phyloP scores from a whole-genome alignment of 495 filamentous ascomycete species.

The Choiromyces venosus region DNA sequence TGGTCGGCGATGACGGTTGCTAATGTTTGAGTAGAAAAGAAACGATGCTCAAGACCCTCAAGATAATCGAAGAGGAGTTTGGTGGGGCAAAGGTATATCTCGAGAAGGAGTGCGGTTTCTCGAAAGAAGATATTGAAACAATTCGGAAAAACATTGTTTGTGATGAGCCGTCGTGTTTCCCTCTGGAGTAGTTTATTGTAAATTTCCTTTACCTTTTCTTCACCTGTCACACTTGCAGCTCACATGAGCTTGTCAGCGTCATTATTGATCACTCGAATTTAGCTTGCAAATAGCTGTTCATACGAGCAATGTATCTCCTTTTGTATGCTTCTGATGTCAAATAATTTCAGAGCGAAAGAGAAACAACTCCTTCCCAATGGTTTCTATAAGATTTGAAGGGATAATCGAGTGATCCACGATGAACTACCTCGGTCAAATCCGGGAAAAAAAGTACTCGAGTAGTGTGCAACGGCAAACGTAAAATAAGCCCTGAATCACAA shows the following conservation, averaged over 20 bases:
- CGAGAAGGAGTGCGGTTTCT: conserved; percentile 50
- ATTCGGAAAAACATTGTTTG: conserved; percentile 51
- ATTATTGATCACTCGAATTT: neutral
- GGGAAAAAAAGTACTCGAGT: too few relatives aligned
- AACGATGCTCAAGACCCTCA: conserved; percentile 53
- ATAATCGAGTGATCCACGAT: neutral
- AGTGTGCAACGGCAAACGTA: neutral
- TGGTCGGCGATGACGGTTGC: conserved; percentile 11
- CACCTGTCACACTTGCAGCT: neutral
- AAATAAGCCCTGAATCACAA: neutral
- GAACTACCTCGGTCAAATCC: neutral
- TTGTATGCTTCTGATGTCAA: neutral
- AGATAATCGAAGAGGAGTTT: conserved; percentile 50
- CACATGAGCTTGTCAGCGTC: neutral
- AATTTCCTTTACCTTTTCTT: neutral
- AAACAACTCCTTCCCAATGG: neutral
- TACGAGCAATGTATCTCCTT: neutral
- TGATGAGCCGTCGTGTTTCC: conserved; percentile 33
- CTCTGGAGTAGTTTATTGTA: conserved; percentile 6
- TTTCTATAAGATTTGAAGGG: neutral
- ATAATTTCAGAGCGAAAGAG: neutral
- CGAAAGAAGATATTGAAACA: conserved; percentile 48
- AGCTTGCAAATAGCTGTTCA: neutral
- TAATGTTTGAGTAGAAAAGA: conserved; percentile 45
- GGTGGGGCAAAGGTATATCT: conserved; percentile 57